Conservation (phyloP, 768 basidiomycete species). For the Xanthoconium purpureum region DNA sequence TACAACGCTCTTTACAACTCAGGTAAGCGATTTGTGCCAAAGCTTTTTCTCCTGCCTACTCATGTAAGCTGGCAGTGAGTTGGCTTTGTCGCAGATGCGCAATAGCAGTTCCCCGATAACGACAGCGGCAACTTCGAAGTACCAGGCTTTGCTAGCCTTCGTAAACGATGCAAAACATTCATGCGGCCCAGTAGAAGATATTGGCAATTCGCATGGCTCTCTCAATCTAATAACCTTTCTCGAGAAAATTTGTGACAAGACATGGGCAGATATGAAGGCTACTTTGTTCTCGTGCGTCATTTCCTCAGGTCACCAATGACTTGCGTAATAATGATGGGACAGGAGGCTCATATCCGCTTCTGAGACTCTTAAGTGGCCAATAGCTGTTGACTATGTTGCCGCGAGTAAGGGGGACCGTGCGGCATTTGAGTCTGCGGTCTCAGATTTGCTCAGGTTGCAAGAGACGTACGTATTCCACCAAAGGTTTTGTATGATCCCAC, state of each 20-base stretch:
- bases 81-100: slow-evolving; percentile 52
- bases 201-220: slow-evolving; percentile 42
- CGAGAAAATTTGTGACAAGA: slow-evolving; percentile 57
- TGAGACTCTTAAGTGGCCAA: slow-evolving; percentile 86
- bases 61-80: slow-evolving; percentile 44
- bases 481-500: not conserved
- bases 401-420: slow-evolving; percentile 49
- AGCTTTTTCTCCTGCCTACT: slow-evolving; percentile 1
- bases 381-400: slow-evolving; percentile 59
- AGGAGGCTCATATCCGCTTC: slow-evolving; percentile 64
- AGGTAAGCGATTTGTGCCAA: slow-evolving; percentile 48
- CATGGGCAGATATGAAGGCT: slow-evolving; percentile 76
- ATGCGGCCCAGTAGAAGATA: slow-evolving; percentile 46
- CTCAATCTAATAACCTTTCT: slow-evolving; percentile 65
- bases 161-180: slow-evolving; percentile 46
- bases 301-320: not conserved
- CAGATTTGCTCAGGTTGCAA: slow-evolving; percentile 75
- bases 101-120: slow-evolving; percentile 40
- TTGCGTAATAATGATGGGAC: not conserved
- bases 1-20: slow-evolving; percentile 65
- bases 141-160: slow-evolving; percentile 60
- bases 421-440: slow-evolving; percentile 74
- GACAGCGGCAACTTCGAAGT: slow-evolving; percentile 48
- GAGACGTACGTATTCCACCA: slow-evolving; percentile 53
- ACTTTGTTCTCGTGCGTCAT: slow-evolving; percentile 56